Evolutionary conservation across 306 rosid genomes (phyloP).

Genomic region (Fagus sylvatica): DNA sequence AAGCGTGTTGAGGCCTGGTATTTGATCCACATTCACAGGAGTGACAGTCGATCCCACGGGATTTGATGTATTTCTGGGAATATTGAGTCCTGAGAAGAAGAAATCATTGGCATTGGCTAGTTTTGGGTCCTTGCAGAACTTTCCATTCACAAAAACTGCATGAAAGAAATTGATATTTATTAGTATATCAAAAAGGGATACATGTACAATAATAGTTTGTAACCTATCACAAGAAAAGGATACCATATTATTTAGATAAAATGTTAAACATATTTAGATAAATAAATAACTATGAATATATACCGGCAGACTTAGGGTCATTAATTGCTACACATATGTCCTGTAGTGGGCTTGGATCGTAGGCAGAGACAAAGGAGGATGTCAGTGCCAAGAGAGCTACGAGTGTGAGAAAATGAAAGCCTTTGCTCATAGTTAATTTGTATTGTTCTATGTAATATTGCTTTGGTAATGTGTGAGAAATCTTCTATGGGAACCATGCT

Average conservation of each 20-base stretch:
- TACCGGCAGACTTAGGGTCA: not conserved
- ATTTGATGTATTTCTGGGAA: not conserved
- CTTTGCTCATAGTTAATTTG: not conserved
- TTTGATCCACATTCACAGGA: not conserved
- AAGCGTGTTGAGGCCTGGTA: not conserved
- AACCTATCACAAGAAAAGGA: no score
- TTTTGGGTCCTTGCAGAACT: not conserved
- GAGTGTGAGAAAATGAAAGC: not conserved
- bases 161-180: not conserved
- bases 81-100: not conserved
- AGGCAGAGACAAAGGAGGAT: not conserved
- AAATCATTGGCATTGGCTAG: not conserved
- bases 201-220: no score
- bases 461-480: not conserved
- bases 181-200: not conserved
- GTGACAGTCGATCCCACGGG: not conserved
- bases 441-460: not conserved
- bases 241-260: no score
- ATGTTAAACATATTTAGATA: no score
- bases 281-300: no score
- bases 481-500: not conserved
- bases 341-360: not conserved
- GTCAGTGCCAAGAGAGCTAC: not conserved
- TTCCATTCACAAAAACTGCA: constrained; percentile 1
- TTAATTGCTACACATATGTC: not conserved